Evolutionary conservation across 352 stramenopile genomes (phyloP).

Genomic region (Phytophthora parvispora): DNA sequence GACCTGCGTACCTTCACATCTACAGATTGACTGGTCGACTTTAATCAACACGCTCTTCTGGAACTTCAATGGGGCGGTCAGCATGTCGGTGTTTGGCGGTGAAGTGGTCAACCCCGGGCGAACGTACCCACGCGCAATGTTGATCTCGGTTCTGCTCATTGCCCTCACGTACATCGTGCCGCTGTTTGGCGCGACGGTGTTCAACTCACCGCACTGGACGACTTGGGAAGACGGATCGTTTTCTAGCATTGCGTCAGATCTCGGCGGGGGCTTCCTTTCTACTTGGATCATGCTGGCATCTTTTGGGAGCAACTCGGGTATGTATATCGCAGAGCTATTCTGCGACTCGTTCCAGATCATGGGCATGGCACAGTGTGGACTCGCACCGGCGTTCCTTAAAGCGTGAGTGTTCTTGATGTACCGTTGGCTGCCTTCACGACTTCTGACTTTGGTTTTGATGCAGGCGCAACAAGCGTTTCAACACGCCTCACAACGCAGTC

Average conservation of each 20-base stretch:
- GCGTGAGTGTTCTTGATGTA: constrained; percentile 49
- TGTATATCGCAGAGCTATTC: constrained; percentile 96
- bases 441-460: not conserved
- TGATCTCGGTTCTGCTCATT: constrained; percentile 84
- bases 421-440: not conserved
- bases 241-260: constrained; percentile 84
- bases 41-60: constrained; percentile 97
- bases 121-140: constrained; percentile 88
- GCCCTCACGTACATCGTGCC: constrained; percentile 90
- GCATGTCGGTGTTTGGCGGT: constrained; percentile 87
- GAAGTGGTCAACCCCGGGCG: constrained; percentile 88
- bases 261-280: constrained; percentile 87
- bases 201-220: constrained; percentile 62
- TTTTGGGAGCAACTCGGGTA: constrained; percentile 90
- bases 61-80: constrained; percentile 96
- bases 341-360: constrained; percentile 92
- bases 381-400: constrained; percentile 86
- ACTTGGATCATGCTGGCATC: constrained; percentile 91
- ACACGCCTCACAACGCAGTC: constrained; percentile 62
- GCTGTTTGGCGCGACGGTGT: constrained; percentile 84
- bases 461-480: constrained; percentile 59
- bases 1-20: not conserved
- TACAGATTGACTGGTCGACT: constrained; percentile 49
- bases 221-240: constrained; percentile 95
- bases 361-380: constrained; percentile 85